Evolutionary conservation across 495 filamentous ascomycete species (phyloP), one percentile per base, ranked within the genome.

Genomic region (Penicillium lagena): DNA sequence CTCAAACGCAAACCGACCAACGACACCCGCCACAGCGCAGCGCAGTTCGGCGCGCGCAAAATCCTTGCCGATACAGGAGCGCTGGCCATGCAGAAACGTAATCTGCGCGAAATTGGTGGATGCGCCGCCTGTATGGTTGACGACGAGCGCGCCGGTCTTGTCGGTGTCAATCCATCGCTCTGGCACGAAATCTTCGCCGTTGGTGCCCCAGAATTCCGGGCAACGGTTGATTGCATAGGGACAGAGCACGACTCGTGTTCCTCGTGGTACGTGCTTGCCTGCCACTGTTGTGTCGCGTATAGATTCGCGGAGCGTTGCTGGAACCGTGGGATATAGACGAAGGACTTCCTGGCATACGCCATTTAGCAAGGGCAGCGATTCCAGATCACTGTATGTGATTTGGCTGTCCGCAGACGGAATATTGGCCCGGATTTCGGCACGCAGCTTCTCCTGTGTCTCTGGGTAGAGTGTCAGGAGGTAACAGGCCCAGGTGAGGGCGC

Each of bases 341-440:
- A 77, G 63, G 7, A 72, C 66, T 51, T 76, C 73, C 39, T 70
- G 63, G 52, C 72, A 76, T 29, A 79, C 63, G 13, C 67, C 76
- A 51, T 79, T 76, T 29, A 80, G 67, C 5, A 71, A 58, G 7
- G 76, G 73, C 6, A 79, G 62, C 7, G 62, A 63, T 44, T 80
- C 76, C 6, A 80, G 58, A 36, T 71, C 60, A 35, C 42, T 43
- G 47, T 59, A 56, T 22, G 56, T 60, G 30, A 74, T 60, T 11
- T 49, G 46, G 34, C 33, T 47, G 12, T 40, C 42, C 12, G 39
- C 52, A 7, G 64, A 59, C 15, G 70, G 68, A 29, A 77, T 68
- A 2, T 52, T 51, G 1, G 57, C 37, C 31, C 66, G 71, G 43
- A 78, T 65, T 53, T 79, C 77, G 1, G 58, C 52, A 8, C 76